These are phyloP conservation scores for Angophora floribunda DNA, from an alignment of 345 rosid genomes.

Conservation along the genomic window DNA sequence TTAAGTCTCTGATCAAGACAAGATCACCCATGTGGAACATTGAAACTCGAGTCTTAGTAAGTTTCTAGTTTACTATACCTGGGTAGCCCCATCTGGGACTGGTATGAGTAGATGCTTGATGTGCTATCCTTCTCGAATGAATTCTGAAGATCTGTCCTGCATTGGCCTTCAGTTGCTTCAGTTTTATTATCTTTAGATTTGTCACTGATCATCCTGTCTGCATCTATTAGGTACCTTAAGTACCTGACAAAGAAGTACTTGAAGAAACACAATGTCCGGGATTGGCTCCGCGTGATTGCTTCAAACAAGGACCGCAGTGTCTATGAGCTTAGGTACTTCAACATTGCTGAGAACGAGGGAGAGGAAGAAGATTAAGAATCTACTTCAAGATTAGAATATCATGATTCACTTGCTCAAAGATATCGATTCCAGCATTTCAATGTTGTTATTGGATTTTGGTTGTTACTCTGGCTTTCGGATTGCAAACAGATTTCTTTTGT, in stretches of 20 bases:
- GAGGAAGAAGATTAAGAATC: constrained; percentile 69
- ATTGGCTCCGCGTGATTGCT: constrained; percentile 91
- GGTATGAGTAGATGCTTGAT: neutral
- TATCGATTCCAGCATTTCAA: neutral
- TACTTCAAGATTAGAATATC: neutral
- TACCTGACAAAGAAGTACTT: constrained; percentile 87
- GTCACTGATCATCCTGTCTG: neutral
- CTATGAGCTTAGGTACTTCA: constrained; percentile 89
- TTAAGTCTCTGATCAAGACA: neutral
- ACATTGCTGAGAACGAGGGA: constrained; percentile 91
- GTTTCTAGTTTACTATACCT: neutral
- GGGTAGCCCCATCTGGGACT: neutral
- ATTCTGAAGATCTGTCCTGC: neutral
- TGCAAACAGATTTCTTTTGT: neutral
- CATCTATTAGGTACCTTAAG: constrained; percentile 52
- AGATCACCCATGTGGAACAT: neutral
- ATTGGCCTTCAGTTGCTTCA: neutral
- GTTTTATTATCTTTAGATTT: neutral
- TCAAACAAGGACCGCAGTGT: constrained; percentile 78
- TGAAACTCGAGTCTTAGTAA: neutral
- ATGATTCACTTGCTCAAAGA: neutral
- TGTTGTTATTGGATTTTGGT: neutral
- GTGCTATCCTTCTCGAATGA: neutral
- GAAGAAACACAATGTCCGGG: constrained; percentile 92
- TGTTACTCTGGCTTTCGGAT: neutral